Evolutionary conservation across 1,284 basidiomycete genomes (phyloP), one percentile per base, ranked within the genome.

Genomic region (Cerioporus squamosus): DNA sequence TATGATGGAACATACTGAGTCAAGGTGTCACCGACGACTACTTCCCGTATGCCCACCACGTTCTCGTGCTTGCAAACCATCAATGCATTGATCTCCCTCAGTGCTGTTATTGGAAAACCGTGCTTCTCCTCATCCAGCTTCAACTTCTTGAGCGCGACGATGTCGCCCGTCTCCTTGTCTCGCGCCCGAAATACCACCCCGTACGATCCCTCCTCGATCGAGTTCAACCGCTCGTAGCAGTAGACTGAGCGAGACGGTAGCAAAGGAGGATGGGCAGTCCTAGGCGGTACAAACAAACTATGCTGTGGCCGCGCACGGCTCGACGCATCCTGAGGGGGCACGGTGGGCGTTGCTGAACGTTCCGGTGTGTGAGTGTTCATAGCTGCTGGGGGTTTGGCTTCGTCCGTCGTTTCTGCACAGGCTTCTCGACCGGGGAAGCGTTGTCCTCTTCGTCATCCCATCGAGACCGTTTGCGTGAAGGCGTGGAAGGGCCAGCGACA

Each of bases 161-260:
- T 92, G 61, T 96, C 94, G 7, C 94, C 94, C 0, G 95, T 95
- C 68, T 93, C 83, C 72, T 94, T 97, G 76, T 98, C 95, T 62
- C 88, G 83, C 7, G 97, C 97, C 20, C 97, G 90, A 68, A 95
- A 99, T 14, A 99, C 97, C 44, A 99, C 88, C 17, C 97, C 97
- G 70, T 99, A 99, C 0, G 96, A 96, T 1, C 97, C 97, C 77
- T 99, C 97, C 76, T 99, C 97, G 68, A 99, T 99, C 68, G 98
- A 94, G 74, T 99, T 99, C 39, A 99, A 81, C 14, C 93, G 81
- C 69, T 97, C 95, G 74, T 97, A 97, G 69, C 83, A 88, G 75
- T 95, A 96, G 4, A 97, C 95, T 3, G 94, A 95, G 20, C 95
- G 87, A 39, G 95, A 96, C 0, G 93, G 86, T 33, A 82, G 72